Evolutionary conservation across 148 eudicot genomes (phyloP), one percentile per base, ranked within the genome.

Genomic region (Hydrangea macrophylla): DNA sequence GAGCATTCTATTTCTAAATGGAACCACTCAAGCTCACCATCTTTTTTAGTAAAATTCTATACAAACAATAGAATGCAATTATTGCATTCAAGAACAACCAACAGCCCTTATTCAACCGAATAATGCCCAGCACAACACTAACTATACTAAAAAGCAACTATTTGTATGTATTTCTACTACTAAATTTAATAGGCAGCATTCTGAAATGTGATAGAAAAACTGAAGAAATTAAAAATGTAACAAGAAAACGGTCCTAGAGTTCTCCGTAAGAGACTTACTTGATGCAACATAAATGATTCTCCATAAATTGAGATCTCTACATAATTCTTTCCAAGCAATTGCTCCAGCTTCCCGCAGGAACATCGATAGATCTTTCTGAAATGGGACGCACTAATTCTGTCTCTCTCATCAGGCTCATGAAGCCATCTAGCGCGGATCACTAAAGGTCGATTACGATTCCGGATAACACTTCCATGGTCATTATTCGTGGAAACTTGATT

Each of bases 261-360:
- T 28, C 24, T 64, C 32, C 10, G 39, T 48, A 23, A 62, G 23
- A 45, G 69, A 81, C 85, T 84, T 85, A 92, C 98, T 83, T 93
- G 98, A 81, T 93, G 98, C 77, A 90, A 74, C 98, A 93, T 93
- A 84, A 93, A 93, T 62, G 98, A 93, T 73, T 93, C 98, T 44
- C 98, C 98, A 71, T 79, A 86, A 55, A 93, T 93, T 51, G 96
- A 86, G 42, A 93, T 64, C 73, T 93, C 96, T 2, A 93, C 75
- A 67, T 76, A 90, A 54, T 55, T 73, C 73, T 71, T 60, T 9
- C 92, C 92, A 73, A 45, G 79, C 32, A 86, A 76, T 48, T 54
- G 76, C 68, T 93, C 92, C 81, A 88, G 79, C 39, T 82, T 79
- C 32, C 95, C 90, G 76, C 96, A 93, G 55, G 82, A 85, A 58